Conservation (phyloP, 768 basidiomycete species). For the Trichaptum fuscoviolaceum region DNA sequence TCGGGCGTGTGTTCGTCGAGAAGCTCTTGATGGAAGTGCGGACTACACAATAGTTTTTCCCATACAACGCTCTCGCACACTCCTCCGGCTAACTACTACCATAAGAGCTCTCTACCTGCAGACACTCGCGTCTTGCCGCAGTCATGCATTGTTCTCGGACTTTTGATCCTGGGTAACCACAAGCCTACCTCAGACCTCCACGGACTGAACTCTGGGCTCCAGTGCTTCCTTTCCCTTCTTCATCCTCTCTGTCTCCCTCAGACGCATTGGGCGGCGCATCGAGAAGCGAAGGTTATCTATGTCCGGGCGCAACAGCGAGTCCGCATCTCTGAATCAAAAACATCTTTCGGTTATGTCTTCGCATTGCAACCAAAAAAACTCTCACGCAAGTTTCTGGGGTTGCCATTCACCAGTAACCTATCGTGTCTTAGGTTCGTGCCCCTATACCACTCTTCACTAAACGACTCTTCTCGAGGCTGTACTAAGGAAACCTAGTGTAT, state of each 20-base stretch:
- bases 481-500: background rate
- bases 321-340: background rate
- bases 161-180: background rate
- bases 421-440: background rate
- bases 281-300: background rate
- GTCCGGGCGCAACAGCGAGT: background rate
- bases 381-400: background rate
- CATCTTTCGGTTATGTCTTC: background rate
- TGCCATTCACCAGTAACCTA: background rate
- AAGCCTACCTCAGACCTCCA: background rate
- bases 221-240: background rate
- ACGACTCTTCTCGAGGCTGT: background rate
- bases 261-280: background rate
- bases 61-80: background rate
- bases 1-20: background rate
- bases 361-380: background rate
- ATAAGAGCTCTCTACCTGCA: background rate
- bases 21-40: background rate
- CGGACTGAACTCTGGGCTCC: background rate
- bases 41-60: background rate
- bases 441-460: background rate
- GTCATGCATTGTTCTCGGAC: background rate
- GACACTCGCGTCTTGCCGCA: background rate
- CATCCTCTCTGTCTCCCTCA: background rate
- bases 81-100: background rate